phyloP scores from a whole-genome alignment of 1,284 basidiomycete genomes.

The Ustilago hordei region DNA sequence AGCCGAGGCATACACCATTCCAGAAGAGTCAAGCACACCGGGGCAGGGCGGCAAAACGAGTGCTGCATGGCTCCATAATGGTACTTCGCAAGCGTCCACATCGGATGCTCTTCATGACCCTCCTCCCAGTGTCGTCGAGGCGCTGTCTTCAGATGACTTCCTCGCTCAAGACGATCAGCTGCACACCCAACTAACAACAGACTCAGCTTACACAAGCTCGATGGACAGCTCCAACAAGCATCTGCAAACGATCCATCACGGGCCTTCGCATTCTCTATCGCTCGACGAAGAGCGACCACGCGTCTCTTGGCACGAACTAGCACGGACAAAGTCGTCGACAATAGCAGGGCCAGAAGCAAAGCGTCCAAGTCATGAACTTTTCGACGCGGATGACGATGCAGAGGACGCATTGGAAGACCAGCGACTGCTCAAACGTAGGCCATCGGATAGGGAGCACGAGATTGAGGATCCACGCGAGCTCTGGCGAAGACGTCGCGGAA shows the following conservation, averaged over 20 bases:
- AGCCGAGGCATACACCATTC: constrained; percentile 31
- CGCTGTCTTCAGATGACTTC: background rate
- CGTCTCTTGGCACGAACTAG: constrained; percentile 38
- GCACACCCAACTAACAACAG: background rate
- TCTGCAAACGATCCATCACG: background rate
- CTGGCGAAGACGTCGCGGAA: constrained; percentile 35
- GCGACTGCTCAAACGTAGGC: constrained; percentile 22
- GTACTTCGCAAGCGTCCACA: background rate
- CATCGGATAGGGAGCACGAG: constrained; percentile 20
- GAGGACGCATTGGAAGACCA: constrained; percentile 27
- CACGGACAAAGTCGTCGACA: constrained; percentile 4
- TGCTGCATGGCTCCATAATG: background rate
- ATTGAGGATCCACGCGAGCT: constrained; percentile 25
- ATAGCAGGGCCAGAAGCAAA: constrained; percentile 18
- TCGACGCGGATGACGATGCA: constrained; percentile 1
- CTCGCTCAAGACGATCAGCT: background rate
- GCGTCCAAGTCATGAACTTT: constrained; percentile 6
- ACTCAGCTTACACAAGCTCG: background rate
- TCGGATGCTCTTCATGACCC: background rate
- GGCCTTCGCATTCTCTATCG: background rate
- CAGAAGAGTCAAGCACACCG: constrained; percentile 13
- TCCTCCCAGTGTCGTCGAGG: background rate
- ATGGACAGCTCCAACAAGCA: background rate
- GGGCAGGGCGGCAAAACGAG: background rate
- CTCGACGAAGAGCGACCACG: constrained; percentile 24